Base-by-base conservation (phyloP, 176 grass and related monocot genomes). In the Carex parvula region DNA sequence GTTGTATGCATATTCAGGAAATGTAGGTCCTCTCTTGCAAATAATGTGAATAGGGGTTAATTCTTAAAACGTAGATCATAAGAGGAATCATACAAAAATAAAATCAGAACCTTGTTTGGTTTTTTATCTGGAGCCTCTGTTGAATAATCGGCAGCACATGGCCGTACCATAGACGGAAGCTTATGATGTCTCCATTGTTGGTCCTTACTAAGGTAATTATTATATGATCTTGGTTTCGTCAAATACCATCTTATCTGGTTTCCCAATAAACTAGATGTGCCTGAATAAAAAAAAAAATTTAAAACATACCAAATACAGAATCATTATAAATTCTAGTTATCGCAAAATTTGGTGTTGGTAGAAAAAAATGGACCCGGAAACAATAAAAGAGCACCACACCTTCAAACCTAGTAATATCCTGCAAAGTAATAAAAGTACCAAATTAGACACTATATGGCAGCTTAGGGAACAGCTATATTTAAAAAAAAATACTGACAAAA, bases 81-180 rank as follows among this genome's bases (percentile, higher is more conserved):
- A 59, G 12, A 56, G 69, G 42, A 71, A 71, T 66, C 62, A 13
- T 68, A 42, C 39, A 32, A 26, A 55, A 55, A 10, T 46, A 24
- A 87, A 87, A 33, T 30, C 14, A 17, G 60, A 78, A 98, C 95
- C 95, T 98, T 87, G 81, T 90, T 98, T 87, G 88, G 80, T 69
- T 77, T 91, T 60, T 88, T 84, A 55, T 91, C 88, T 84, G 85
- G 91, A 84, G 89, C 79, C 88, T 91, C 17, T 75, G 95, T 95
- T 55, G 92, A 95, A 91, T 95, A 98, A 83, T 41, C 84, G n/a
- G 91, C 87, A 86, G 92, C 91, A 87, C 29, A 92, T 78, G 89
- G 80, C 70, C 88, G 94, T 66, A 81, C 16, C 10, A 86, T 59
- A 85, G 55, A 89, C 56, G 86, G 75, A 86, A 88, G 82, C 59